A percentile compares a stretch with the other conserved stretches of the same genome.
These are phyloP conservation scores for Periconia sp. DNA, from an alignment of 2,329 filamentous ascomycete genomes.

Conservation along the genomic window DNA sequence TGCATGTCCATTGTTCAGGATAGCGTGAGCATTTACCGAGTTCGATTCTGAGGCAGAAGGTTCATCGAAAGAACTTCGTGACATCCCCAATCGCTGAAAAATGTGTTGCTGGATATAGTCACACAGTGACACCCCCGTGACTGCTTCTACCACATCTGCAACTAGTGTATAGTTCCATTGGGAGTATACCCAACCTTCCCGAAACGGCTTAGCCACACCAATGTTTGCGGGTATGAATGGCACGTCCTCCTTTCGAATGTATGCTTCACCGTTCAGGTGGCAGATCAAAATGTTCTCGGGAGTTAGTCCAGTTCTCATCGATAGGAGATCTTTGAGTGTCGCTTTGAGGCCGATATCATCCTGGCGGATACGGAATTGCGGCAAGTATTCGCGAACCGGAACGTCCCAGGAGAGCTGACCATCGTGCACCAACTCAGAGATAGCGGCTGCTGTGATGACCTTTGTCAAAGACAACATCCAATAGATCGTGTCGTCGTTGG, in stretches of 20 bases:
- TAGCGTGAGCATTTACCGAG: conserved; percentile 8
- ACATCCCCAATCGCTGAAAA: conserved; percentile 13
- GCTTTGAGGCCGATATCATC: conserved; percentile 15
- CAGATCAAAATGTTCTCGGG: conserved; percentile 9
- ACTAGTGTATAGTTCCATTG: conserved; percentile 20
- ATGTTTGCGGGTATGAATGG: neutral
- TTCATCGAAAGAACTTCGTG: conserved; percentile 8
- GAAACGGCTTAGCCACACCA: conserved; percentile 7
- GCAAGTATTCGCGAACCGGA: conserved; percentile 15
- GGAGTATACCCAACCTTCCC: conserved; percentile 14
- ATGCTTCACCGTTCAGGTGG: conserved; percentile 10
- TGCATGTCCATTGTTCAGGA: conserved; percentile 7
- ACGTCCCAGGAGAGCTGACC: conserved; percentile 17
- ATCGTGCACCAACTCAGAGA: conserved; percentile 13
- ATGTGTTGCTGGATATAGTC: conserved; percentile 7
- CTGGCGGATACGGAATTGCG: conserved; percentile 7
- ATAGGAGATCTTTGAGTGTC: conserved; percentile 15
- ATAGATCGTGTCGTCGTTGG: conserved; percentile 18
- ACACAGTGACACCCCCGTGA: conserved; percentile 10
- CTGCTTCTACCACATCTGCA: conserved; percentile 3
- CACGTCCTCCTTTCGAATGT: conserved; percentile 9
- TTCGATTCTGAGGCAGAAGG: conserved; percentile 4
- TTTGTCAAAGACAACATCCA: conserved; percentile 14
- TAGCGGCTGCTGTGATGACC: conserved; percentile 10
- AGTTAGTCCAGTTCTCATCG: conserved; percentile 13